Evolutionary conservation across 176 grass and related monocot species (phyloP).

Genomic region (Oryza glaberrima): DNA sequence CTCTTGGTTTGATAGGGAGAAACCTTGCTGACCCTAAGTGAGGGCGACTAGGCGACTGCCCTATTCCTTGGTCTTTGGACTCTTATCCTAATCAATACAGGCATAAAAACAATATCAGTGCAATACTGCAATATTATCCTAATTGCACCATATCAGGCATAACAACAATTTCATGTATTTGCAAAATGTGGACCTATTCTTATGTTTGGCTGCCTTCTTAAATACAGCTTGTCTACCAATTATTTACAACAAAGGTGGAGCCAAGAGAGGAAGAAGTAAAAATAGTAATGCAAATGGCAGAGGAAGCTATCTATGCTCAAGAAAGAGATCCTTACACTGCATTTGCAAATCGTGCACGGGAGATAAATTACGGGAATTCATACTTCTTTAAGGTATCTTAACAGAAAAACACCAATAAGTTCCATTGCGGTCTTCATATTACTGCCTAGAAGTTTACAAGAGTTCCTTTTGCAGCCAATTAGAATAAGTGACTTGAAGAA

Average conservation of each 20-base stretch:
- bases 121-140: too few relatives aligned
- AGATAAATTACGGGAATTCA: constrained; percentile 98
- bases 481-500: constrained; percentile 97
- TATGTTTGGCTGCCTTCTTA: constrained; percentile 34
- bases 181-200: constrained; percentile 36
- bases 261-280: constrained; percentile 97
- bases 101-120: not conserved
- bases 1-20: not conserved
- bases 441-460: constrained; percentile 34
- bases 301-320: constrained; percentile 99
- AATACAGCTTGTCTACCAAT: constrained; percentile 86
- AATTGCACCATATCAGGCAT: constrained; percentile 10
- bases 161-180: not conserved
- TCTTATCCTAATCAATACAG: not conserved
- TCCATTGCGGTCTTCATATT: constrained; percentile 22
- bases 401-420: constrained; percentile 14
- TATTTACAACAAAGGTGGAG: constrained; percentile 94
- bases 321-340: constrained; percentile 98
- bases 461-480: constrained; percentile 78
- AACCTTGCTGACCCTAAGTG: not conserved
- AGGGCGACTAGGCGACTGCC: not conserved
- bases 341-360: constrained; percentile 88
- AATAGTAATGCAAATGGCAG: constrained; percentile 99
- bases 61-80: not conserved
- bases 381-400: constrained; percentile 92